Evolutionary conservation across 306 rosid species (phyloP).

Genomic region (Trifolium fragiferum): DNA sequence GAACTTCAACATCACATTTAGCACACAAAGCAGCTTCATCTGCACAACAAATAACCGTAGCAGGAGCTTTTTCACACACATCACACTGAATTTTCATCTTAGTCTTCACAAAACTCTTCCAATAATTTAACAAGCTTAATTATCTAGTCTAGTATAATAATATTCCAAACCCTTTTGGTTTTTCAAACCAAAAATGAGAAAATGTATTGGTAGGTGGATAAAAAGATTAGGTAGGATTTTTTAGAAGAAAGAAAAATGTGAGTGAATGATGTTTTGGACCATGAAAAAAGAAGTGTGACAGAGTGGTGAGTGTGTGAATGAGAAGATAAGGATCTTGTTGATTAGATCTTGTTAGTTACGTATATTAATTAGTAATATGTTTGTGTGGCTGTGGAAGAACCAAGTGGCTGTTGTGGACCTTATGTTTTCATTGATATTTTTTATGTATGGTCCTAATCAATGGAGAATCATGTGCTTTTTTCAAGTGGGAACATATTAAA

Average conservation of each 20-base stretch:
- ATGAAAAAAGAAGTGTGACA: slow-evolving; percentile 16
- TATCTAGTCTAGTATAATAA: background rate
- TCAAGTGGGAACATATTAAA: background rate
- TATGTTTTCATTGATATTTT: slow-evolving; percentile 44
- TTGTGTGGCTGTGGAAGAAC: slow-evolving; percentile 28
- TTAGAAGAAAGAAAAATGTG: background rate
- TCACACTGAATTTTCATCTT: slow-evolving; percentile 96
- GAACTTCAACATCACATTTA: slow-evolving; percentile 91
- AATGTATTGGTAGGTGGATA: background rate
- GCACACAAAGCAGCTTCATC: slow-evolving; percentile 97
- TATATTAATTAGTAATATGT: slow-evolving; percentile 36
- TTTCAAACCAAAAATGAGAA: background rate
- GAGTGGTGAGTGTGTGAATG: background rate
- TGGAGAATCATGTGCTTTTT: slow-evolving; percentile 19
- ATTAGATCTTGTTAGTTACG: background rate
- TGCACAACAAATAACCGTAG: slow-evolving; percentile 92
- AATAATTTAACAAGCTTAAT: background rate
- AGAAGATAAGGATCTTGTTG: slow-evolving; percentile 46
- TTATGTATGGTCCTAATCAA: background rate
- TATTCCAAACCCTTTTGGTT: background rate
- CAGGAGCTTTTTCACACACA: slow-evolving; percentile 95
- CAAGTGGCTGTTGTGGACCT: slow-evolving; percentile 27
- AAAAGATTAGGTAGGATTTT: background rate
- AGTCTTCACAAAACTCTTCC: background rate
- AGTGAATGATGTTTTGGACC: background rate